Base-by-base conservation (phyloP, 139 green algal species). In the Eudorina sp. region DNA sequence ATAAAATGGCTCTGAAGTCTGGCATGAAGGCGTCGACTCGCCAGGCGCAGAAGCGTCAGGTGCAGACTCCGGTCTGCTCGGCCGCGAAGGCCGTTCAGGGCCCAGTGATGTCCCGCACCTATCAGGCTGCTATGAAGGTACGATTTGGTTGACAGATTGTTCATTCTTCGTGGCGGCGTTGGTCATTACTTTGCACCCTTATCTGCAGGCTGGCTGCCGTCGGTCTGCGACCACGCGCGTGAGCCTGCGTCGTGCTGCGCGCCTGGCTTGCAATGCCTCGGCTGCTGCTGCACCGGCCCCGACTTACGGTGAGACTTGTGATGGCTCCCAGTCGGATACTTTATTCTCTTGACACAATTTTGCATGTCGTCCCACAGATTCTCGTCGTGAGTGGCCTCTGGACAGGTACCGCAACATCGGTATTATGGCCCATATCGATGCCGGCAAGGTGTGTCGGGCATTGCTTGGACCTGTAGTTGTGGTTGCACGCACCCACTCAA, bases 391-490 rank as follows among this genome's bases (percentile, higher is more conserved):
- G 64, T 77, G 62, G 62, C 88, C 95, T 5, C 94, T 99, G 53
- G 89, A 97, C 29, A 97, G 94, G 80, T 99, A 99, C 95, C 94
- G 98, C 70, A 99, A 99, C 94, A 99, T 99, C 85, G 98, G 98
- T 93, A 99, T 99, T 93, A 99, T 99, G 96, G 98, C 98, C 18
- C 97, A 99, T 92, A 99, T 99, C 85, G 97, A 99, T 78, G 97
- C 97, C 62, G 97, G 97, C 88, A 99, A 99, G 93, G 95, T 96
- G 62, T 46, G 70, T n/a, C 9, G 43, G 70, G n/a, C n/a, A n/a
- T n/a, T 13, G 51, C 51, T 58, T 18, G 51, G n/a, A n/a, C n/a
- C n/a, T n/a, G n/a, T n/a, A n/a, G n/a, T n/a, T n/a, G n/a, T n/a
- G n/a, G n/a, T n/a, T n/a, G n/a, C n/a, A n/a, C n/a, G n/a, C n/a